Evolutionary conservation across 2,329 filamentous ascomycete genomes (phyloP), one percentile per base, ranked within the genome.

Genomic region (Phialophora chinensis): DNA sequence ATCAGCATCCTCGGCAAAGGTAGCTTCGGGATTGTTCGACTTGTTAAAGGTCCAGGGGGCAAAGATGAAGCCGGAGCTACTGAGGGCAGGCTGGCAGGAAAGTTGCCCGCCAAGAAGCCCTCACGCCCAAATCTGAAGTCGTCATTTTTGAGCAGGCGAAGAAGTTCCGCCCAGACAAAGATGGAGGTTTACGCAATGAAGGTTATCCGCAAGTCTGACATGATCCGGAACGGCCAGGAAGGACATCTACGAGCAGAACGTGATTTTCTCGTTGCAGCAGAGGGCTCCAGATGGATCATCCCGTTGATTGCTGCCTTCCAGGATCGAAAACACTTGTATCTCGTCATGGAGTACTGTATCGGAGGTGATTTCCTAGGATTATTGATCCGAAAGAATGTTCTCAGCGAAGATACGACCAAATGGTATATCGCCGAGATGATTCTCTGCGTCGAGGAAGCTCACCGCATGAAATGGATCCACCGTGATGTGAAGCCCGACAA

Each of bases 291-390:
- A 67, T 98, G 93, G 94, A 88, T 97, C 55, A 91, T 98, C 1
- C 91, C 93, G 0, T 82, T 99, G 42, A 86, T 97, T 59, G 85
- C 91, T 58, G 95, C 92, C 74, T 98, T 98, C 71, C 92, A 98
- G 77, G 95, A 98, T 76, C 82, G 86, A 42, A 85, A 86, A 50
- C 92, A 91, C 72, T 83, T 99, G 5, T 98, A 98, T 74, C 86
- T 99, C 5, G 91, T 97, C 60, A 97, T 98, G 93, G 93, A 98
- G 66, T 99, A 96, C 75, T 97, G 97, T 92, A 90, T 96, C 1
- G 95, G 94, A 0, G 94, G 95, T 0, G 94, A 99, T 76, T 98
- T 99, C 72, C 84, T 99, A 0, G 91, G 91, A 1, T 79, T 97
- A 0, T 81, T 99, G 17, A 90, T 97, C 63, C 88, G 93, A 17